These are phyloP conservation scores for Dactylellina haptotyla DNA, from an alignment of 2,329 filamentous ascomycete species.

Conservation along the genomic window DNA sequence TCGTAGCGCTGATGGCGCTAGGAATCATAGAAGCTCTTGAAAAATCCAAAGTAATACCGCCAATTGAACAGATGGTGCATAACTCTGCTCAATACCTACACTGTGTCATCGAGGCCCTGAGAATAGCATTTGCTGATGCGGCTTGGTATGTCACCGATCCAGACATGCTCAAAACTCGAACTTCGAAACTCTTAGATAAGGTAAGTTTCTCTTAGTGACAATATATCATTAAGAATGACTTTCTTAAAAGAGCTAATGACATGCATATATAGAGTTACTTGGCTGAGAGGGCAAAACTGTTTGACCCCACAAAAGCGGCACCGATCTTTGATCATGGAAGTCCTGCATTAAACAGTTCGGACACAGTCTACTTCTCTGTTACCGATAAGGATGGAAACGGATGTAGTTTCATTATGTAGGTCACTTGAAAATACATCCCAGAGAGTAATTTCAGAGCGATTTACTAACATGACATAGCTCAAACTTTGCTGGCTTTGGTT, in stretches of 20 bases:
- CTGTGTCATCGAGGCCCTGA: slow-evolving; percentile 84
- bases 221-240: slow-evolving; percentile 66
- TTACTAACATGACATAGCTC: slow-evolving; percentile 63
- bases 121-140: slow-evolving; percentile 89
- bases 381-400: slow-evolving; percentile 86
- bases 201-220: slow-evolving; percentile 71
- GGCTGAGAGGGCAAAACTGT: slow-evolving; percentile 70
- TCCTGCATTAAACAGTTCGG: slow-evolving; percentile 83
- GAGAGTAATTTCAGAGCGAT: neutral
- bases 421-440: neutral
- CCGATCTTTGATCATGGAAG: slow-evolving; percentile 75
- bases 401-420: slow-evolving; percentile 88
- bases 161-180: slow-evolving; percentile 75
- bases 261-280: slow-evolving; percentile 61
- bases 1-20: slow-evolving; percentile 91
- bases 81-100: slow-evolving; percentile 83
- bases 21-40: slow-evolving; percentile 91
- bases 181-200: slow-evolving; percentile 71
- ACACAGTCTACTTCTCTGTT: slow-evolving; percentile 93
- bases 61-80: slow-evolving; percentile 72
- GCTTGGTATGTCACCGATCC: slow-evolving; percentile 92
- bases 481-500: slow-evolving; percentile 90
- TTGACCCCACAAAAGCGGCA: slow-evolving; percentile 67
- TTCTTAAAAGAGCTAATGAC: neutral
- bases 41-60: slow-evolving; percentile 76